These are phyloP conservation scores for Fusarium compactum DNA, from an alignment of 2,329 filamentous ascomycete genomes.

Conservation along the genomic window DNA sequence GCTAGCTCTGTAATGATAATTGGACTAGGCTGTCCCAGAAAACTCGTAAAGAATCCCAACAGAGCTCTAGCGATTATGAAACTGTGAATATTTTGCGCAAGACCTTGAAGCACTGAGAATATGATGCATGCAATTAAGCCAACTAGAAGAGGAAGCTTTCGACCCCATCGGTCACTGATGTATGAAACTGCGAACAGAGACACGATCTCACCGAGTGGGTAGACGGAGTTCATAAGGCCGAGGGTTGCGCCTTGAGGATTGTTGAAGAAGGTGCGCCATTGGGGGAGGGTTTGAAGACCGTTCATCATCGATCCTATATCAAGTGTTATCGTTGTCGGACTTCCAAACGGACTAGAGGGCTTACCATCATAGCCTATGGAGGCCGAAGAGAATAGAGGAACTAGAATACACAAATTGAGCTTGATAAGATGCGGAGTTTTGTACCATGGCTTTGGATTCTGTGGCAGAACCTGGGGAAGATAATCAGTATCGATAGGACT, in stretches of 20 bases:
- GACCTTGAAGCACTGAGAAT: neutral
- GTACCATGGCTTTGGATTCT: conserved; percentile 57
- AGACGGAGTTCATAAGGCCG: conserved; percentile 54
- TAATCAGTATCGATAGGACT: neutral
- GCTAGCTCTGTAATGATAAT: neutral
- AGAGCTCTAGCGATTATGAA: neutral
- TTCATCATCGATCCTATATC: too few relatives aligned
- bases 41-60: neutral
- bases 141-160: neutral
- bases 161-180: neutral
- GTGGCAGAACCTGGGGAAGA: conserved; percentile 52
- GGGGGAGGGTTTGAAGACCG: conserved; percentile 56
- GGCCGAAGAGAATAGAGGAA: conserved; percentile 58
- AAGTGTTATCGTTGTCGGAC: too few relatives aligned
- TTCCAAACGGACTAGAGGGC: too few relatives aligned
- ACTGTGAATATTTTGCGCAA: neutral
- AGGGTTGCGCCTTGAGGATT: conserved; percentile 53
- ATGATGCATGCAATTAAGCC: neutral
- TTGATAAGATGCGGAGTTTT: conserved; percentile 56
- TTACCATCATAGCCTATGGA: conserved; percentile 60
- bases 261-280: conserved; percentile 57
- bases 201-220: conserved; percentile 52
- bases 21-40: neutral
- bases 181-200: neutral
- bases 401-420: conserved; percentile 59